Percentiles rank a stretch among this genome's conserved stretches.
Conservation (phyloP, 2,329 filamentous ascomycete species). For the Cytospora mali region DNA sequence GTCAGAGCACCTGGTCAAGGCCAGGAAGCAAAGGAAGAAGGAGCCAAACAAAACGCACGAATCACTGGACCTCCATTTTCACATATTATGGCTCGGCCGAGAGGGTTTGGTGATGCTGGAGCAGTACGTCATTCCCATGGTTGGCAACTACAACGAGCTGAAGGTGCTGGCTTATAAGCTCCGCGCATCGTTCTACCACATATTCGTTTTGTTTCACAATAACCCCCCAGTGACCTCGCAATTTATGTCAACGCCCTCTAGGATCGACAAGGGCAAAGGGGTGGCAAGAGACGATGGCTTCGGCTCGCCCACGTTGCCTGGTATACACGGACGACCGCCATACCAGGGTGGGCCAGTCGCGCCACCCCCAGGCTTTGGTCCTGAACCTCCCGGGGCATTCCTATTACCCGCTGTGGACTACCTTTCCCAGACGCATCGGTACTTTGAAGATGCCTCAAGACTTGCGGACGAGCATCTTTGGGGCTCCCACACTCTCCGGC, state of each 20-base stretch:
- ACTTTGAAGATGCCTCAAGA: conserved; percentile 76
- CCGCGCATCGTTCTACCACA: conserved; percentile 91
- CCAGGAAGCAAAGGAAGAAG: conserved; percentile 80
- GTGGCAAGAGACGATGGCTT: conserved; percentile 42
- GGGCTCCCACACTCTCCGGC: conserved; percentile 84
- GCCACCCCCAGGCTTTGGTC: conserved; percentile 57
- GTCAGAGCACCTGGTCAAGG: conserved; percentile 78
- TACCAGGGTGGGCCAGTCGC: conserved; percentile 60
- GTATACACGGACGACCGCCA: neutral
- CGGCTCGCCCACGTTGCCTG: conserved; percentile 5
- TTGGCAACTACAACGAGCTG: conserved; percentile 75
- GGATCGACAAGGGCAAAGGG: conserved; percentile 53
- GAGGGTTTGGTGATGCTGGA: conserved; percentile 90
- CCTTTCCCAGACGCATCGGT: conserved; percentile 76
- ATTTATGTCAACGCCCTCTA: conserved; percentile 51
- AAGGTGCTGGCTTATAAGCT: conserved; percentile 91
- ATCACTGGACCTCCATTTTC: conserved; percentile 78
- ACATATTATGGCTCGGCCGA: conserved; percentile 93
- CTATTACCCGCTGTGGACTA: conserved; percentile 80
- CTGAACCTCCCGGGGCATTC: conserved; percentile 65
- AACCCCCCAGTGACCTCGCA: conserved; percentile 73
- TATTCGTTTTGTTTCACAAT: conserved; percentile 96
- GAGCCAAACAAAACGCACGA: conserved; percentile 78
- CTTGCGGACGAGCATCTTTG: conserved; percentile 78
- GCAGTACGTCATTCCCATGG: conserved; percentile 83